Evolutionary conservation across 1,284 basidiomycete genomes (phyloP).

Genomic region (Mycosarcoma mackinlayi): DNA sequence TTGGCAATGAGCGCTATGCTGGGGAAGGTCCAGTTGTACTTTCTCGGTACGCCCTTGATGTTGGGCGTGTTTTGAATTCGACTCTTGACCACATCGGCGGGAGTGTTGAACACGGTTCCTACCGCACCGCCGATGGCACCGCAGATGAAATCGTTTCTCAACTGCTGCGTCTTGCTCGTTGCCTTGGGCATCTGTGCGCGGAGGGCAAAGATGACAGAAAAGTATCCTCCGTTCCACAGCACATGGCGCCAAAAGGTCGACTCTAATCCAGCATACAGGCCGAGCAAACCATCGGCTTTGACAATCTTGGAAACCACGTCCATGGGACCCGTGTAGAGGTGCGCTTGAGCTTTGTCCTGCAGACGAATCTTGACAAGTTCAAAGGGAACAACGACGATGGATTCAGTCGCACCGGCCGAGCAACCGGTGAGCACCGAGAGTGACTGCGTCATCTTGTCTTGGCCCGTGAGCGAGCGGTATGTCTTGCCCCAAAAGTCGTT

Average conservation of each 20-base stretch:
- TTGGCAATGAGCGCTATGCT: slow-evolving; percentile 80
- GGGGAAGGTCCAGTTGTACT: slow-evolving; percentile 86
- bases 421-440: slow-evolving; percentile 91
- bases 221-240: slow-evolving; percentile 75
- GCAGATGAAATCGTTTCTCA: slow-evolving; percentile 92
- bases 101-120: slow-evolving; percentile 81
- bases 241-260: slow-evolving; percentile 61
- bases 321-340: slow-evolving; percentile 86
- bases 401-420: slow-evolving; percentile 93
- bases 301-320: slow-evolving; percentile 93
- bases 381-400: slow-evolving; percentile 93
- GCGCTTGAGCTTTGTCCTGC: slow-evolving; percentile 87
- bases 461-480: slow-evolving; percentile 72
- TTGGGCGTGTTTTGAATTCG: slow-evolving; percentile 81
- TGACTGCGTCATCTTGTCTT: slow-evolving; percentile 85
- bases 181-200: slow-evolving; percentile 83
- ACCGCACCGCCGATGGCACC: slow-evolving; percentile 90
- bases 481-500: slow-evolving; percentile 87
- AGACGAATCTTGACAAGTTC: slow-evolving; percentile 92
- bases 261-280: slow-evolving; percentile 75
- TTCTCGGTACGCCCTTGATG: slow-evolving; percentile 71
- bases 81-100: slow-evolving; percentile 92
- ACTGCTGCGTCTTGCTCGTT: slow-evolving; percentile 74
- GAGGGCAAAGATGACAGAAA: slow-evolving; percentile 83
- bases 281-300: slow-evolving; percentile 85